Conservation (phyloP, 257 asterid species). For the Galeopsis tetrahit region DNA sequence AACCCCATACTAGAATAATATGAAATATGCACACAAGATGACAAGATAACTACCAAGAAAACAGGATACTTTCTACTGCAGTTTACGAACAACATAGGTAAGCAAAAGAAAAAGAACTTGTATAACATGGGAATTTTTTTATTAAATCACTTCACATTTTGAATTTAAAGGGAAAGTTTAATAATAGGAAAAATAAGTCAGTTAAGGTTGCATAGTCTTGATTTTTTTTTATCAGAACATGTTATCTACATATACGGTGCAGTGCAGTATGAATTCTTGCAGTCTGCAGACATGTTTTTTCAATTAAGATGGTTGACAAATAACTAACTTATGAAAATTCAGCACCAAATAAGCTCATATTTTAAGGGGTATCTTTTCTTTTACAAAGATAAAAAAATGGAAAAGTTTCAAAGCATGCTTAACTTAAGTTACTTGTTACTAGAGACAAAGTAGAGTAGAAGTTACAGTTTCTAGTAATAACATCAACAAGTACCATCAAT, state of each 20-base stretch:
- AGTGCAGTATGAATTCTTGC: neutral
- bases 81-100: neutral
- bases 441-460: constrained; percentile 9
- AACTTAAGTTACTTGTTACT: neutral
- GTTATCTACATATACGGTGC: neutral
- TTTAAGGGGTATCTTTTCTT: neutral
- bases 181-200: constrained; percentile 4
- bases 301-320: neutral
- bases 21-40: neutral
- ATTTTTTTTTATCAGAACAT: neutral
- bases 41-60: neutral
- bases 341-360: neutral
- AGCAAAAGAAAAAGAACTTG: neutral
- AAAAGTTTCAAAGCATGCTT: neutral
- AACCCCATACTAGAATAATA: neutral
- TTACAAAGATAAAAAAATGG: neutral
- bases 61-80: neutral
- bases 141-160: neutral
- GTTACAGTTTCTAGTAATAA: constrained; percentile 24
- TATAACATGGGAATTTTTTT: neutral
- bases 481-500: constrained; percentile 26
- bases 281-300: neutral
- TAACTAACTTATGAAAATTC: constrained; percentile 4
- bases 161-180: neutral
- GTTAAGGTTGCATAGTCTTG: neutral